Conservation (phyloP, 192 early-diverging fungal genomes). For the Rhizoclosmatium globosum region DNA sequence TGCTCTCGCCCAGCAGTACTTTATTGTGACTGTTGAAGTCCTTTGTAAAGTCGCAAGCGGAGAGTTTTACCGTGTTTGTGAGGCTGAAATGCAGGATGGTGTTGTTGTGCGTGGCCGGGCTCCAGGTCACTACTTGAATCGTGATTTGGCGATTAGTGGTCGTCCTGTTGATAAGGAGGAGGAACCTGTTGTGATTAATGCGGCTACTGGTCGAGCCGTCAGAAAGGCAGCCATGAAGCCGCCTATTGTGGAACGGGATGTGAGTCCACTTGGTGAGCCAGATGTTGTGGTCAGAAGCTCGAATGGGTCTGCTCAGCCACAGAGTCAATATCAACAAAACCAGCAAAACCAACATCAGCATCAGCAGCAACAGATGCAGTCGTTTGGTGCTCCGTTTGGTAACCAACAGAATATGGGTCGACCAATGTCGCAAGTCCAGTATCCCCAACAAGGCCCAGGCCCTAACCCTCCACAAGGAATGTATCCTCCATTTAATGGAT, state of each 20-base stretch:
- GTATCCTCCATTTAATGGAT: background rate
- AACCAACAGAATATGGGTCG: background rate
- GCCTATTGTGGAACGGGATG: background rate
- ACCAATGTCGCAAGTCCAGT: background rate
- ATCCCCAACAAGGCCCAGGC: background rate
- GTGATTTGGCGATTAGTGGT: background rate
- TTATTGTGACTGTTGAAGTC: slow-evolving; percentile 84
- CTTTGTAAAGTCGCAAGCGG: slow-evolving; percentile 66
- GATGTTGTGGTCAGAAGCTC: background rate
- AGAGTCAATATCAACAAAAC: background rate
- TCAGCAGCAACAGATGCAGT: slow-evolving; percentile 18
- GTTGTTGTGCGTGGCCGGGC: slow-evolving; percentile 92
- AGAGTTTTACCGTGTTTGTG: slow-evolving; percentile 79
- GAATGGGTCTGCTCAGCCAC: background rate
- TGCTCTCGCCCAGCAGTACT: slow-evolving; percentile 86
- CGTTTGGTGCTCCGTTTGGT: background rate
- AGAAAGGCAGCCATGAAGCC: background rate
- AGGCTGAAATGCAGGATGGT: slow-evolving; percentile 45
- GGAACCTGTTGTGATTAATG: background rate
- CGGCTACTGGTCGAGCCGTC: background rate
- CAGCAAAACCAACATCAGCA: slow-evolving; percentile 15
- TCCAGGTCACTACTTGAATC: slow-evolving; percentile 84
- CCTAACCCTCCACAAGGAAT: background rate
- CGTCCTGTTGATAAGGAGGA: background rate
- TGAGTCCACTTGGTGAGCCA: background rate